Conservation (phyloP, 1,284 basidiomycete genomes). For the Moniliophthora roreri region DNA sequence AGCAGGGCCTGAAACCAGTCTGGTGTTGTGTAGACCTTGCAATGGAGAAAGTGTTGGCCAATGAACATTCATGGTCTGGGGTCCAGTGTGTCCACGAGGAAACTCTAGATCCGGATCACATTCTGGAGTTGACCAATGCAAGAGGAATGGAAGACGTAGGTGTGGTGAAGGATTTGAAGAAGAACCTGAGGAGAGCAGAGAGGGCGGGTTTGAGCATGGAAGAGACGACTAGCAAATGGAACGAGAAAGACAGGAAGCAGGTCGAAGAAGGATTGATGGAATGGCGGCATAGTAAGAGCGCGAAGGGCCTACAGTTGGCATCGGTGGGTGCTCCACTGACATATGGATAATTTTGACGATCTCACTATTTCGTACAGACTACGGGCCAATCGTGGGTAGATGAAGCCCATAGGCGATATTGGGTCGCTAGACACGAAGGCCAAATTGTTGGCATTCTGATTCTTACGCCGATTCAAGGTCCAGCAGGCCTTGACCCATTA, state of each 20-base stretch:
- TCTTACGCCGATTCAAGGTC: constrained; percentile 36
- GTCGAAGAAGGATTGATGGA: constrained; percentile 39
- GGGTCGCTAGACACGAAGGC: constrained; percentile 35
- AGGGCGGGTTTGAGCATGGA: constrained; percentile 34
- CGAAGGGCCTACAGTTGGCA: constrained; percentile 39
- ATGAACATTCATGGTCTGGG: constrained; percentile 32
- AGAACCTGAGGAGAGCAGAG: constrained; percentile 42
- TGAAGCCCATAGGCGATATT: constrained; percentile 41
- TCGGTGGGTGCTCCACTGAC: constrained; percentile 32
- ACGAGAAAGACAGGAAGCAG: constrained; percentile 29
- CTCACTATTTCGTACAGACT: constrained; percentile 24
- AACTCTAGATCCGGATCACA: constrained; percentile 37
- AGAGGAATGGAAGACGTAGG: constrained; percentile 32
- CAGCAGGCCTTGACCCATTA: neutral
- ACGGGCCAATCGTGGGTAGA: constrained; percentile 46
- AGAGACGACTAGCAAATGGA: constrained; percentile 34
- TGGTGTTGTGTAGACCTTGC: constrained; percentile 43
- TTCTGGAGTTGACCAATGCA: constrained; percentile 37
- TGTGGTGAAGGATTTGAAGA: constrained; percentile 44
- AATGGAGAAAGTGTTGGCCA: constrained; percentile 35
- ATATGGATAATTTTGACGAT: too few species aligned
- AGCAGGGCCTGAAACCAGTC: constrained; percentile 31
- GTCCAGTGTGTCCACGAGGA: constrained; percentile 47
- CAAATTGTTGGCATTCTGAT: constrained; percentile 42
- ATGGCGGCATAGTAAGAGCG: constrained; percentile 34